Percentiles rank a stretch among this genome's conserved stretches.
Evolutionary conservation across 2,329 filamentous ascomycete genomes (phyloP).

Genomic region (Ophiostoma sp.): DNA sequence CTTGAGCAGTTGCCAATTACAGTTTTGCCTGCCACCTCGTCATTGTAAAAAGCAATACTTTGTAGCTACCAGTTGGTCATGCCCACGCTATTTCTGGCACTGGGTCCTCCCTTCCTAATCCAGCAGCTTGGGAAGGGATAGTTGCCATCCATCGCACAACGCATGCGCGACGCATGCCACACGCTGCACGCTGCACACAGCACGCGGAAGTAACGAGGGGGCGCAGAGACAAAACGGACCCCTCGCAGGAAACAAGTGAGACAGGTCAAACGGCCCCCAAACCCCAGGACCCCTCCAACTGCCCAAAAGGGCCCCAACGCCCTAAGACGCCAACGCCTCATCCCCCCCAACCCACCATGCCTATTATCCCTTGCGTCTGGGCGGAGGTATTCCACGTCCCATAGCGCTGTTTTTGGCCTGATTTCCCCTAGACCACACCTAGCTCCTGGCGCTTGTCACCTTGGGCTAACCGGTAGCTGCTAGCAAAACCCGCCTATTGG

Average conservation of each 20-base stretch:
- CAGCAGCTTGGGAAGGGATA: constrained; percentile 16
- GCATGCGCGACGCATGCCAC: not conserved
- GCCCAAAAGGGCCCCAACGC: not conserved
- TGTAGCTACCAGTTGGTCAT: not conserved
- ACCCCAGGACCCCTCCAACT: not conserved
- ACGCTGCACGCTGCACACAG: not conserved
- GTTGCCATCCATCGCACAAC: not conserved
- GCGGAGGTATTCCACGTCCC: not conserved
- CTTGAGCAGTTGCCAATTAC: too few relatives aligned
- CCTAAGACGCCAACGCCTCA: not conserved
- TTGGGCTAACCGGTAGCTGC: not conserved
- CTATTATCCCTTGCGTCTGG: constrained; percentile 1
- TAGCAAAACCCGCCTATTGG: not conserved
- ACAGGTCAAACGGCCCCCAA: not conserved
- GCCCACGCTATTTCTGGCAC: constrained; percentile 6
- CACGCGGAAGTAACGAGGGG: constrained; percentile 10
- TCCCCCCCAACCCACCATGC: not conserved
- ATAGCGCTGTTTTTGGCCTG: not conserved
- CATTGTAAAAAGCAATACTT: not conserved
- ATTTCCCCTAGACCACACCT: not conserved
- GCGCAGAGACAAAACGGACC: not conserved
- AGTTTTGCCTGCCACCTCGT: too few relatives aligned
- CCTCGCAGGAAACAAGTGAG: not conserved
- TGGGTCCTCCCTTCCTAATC: constrained; percentile 1
- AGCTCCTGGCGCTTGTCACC: not conserved